Conservation (phyloP, 306 rosid species). For the Urtica urens region DNA sequence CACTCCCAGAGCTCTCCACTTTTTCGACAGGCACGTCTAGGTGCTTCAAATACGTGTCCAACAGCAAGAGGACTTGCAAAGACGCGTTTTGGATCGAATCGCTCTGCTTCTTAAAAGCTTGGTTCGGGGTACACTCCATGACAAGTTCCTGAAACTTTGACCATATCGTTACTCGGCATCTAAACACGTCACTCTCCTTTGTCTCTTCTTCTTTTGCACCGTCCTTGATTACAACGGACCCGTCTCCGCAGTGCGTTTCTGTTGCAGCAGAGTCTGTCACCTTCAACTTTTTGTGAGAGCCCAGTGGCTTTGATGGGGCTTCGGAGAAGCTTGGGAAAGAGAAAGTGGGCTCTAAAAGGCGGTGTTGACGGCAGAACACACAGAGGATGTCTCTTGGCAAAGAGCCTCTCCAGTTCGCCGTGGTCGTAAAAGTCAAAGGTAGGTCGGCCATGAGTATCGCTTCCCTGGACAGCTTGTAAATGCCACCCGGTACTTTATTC, state of each 20-base stretch:
- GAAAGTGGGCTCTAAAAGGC: slow-evolving; percentile 59
- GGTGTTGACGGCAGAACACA: slow-evolving; percentile 81
- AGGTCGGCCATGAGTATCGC: slow-evolving; percentile 62
- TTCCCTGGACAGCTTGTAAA: slow-evolving; percentile 81
- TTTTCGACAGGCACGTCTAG: slow-evolving; percentile 29
- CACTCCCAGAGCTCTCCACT: slow-evolving; percentile 31
- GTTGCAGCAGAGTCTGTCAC: slow-evolving; percentile 26
- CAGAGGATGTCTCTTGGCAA: slow-evolving; percentile 72
- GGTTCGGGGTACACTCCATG: slow-evolving; percentile 52
- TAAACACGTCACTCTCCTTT: slow-evolving; percentile 37
- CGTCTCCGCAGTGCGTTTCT: slow-evolving; percentile 24
- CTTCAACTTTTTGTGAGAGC: slow-evolving; percentile 37
- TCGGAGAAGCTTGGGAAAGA: slow-evolving; percentile 23
- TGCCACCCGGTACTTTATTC: slow-evolving; percentile 71
- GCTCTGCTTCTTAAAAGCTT: slow-evolving; percentile 51
- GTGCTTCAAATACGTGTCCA: slow-evolving; percentile 49
- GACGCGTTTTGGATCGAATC: slow-evolving; percentile 75
- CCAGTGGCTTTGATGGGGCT: slow-evolving; percentile 34
- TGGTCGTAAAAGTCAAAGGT: slow-evolving; percentile 57
- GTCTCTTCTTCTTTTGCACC: slow-evolving; percentile 22
- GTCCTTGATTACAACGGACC: slow-evolving; percentile 26
- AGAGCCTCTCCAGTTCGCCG: slow-evolving; percentile 82
- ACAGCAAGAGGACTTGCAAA: slow-evolving; percentile 64
- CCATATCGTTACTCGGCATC: slow-evolving; percentile 51
- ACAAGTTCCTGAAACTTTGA: slow-evolving; percentile 50